These are phyloP conservation scores for Exobasidium cylindrosporum DNA, from an alignment of 1,284 basidiomycete species.

Conservation along the genomic window DNA sequence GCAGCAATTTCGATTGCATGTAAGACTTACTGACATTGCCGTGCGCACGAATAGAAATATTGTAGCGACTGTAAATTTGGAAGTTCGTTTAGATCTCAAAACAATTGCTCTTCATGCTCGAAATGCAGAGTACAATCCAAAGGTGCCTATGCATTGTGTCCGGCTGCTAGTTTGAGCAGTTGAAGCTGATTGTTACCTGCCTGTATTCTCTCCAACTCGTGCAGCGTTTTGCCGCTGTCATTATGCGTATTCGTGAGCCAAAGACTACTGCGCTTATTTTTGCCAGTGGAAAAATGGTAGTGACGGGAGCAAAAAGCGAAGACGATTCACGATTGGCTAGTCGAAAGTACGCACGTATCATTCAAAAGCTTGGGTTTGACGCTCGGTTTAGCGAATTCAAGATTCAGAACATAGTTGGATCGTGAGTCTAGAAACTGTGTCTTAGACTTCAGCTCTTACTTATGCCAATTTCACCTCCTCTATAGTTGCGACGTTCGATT, in stretches of 20 bases:
- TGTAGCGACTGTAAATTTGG: slow-evolving; percentile 97
- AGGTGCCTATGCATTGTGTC: slow-evolving; percentile 68
- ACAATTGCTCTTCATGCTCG: slow-evolving; percentile 96
- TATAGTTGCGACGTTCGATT: slow-evolving; percentile 91
- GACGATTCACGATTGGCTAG: slow-evolving; percentile 95
- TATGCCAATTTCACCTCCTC: neutral
- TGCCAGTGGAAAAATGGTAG: slow-evolving; percentile 99
- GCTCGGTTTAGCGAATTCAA: slow-evolving; percentile 99
- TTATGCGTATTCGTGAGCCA: slow-evolving; percentile 99
- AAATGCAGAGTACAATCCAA: slow-evolving; percentile 99
- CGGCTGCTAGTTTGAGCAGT: neutral
- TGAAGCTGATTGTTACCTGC: slow-evolving; percentile 55
- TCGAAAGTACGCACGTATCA: slow-evolving; percentile 97
- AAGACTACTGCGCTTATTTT: slow-evolving; percentile 99
- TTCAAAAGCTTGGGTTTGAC: slow-evolving; percentile 98
- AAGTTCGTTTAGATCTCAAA: slow-evolving; percentile 94
- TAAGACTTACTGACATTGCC: slow-evolving; percentile 10
- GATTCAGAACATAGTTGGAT: slow-evolving; percentile 98
- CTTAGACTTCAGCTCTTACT: neutral
- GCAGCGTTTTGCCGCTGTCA: slow-evolving; percentile 99
- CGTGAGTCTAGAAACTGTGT: slow-evolving; percentile 19
- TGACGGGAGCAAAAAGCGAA: slow-evolving; percentile 98
- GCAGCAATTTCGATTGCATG: no score
- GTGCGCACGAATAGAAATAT: slow-evolving; percentile 68
- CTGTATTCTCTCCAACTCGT: slow-evolving; percentile 58